phyloP scores from a whole-genome alignment of 2,329 filamentous ascomycete species.

The Fusarium agapanthi region DNA sequence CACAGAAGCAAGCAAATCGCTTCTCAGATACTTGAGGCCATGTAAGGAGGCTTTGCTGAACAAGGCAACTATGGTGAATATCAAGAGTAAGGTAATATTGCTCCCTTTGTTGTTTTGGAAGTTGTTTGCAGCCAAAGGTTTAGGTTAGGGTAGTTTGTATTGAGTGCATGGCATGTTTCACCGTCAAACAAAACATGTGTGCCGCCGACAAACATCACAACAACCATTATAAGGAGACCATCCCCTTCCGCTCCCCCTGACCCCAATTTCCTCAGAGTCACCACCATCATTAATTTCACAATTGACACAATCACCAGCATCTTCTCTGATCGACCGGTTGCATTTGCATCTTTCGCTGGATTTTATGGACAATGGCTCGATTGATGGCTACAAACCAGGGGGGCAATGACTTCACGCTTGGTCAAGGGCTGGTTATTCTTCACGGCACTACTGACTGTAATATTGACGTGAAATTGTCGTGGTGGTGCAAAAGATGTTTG shows the following conservation, averaged over 20 bases:
- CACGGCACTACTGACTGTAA: neutral
- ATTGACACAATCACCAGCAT: too few relatives aligned
- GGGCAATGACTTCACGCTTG: too few relatives aligned
- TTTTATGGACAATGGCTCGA: too few relatives aligned
- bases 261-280: too few relatives aligned
- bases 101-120: neutral
- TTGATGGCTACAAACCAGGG: too few relatives aligned
- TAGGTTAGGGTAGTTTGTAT: neutral
- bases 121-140: too few relatives aligned
- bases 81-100: neutral
- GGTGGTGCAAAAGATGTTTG: neutral
- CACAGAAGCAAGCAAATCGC: neutral
- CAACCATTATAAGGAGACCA: neutral
- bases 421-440: too few relatives aligned
- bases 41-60: neutral
- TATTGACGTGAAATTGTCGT: neutral
- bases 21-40: neutral
- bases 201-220: too few relatives aligned
- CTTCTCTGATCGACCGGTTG: too few relatives aligned
- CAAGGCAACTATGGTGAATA: neutral
- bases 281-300: too few relatives aligned
- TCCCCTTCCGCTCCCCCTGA: too few relatives aligned
- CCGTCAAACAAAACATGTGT: neutral
- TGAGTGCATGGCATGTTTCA: neutral
- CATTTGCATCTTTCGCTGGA: too few relatives aligned